A percentile compares a stretch with the other conserved stretches of the same genome.
Conservation (phyloP, 345 rosid genomes). For the Murraya paniculata region DNA sequence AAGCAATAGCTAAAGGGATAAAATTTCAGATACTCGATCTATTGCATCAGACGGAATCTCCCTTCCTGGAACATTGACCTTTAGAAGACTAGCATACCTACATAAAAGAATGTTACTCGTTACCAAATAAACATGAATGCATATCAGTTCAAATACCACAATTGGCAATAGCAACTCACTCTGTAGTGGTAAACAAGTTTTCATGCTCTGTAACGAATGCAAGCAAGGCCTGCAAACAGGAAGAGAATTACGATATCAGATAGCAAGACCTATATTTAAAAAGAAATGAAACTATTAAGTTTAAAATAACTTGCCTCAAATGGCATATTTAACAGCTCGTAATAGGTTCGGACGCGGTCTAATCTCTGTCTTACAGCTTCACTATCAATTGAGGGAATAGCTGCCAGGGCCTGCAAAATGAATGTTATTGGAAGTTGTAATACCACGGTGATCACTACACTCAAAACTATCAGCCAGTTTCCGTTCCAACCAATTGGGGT, state of each 20-base stretch:
- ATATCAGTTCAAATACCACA: background rate
- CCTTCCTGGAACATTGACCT: conserved; percentile 84
- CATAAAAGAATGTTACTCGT: background rate
- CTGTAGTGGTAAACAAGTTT: conserved; percentile 59
- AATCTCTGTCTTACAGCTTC: conserved; percentile 70
- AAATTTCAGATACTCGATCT: conserved; percentile 57
- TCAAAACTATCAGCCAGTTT: background rate
- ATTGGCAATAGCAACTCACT: conserved; percentile 46
- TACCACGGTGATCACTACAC: background rate
- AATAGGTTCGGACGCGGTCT: conserved; percentile 87
- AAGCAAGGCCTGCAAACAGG: conserved; percentile 67
- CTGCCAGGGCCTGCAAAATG: conserved; percentile 75
- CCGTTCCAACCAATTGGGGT: background rate
- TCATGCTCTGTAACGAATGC: conserved; percentile 81
- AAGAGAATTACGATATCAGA: background rate
- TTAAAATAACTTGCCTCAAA: conserved; percentile 64
- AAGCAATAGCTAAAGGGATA: conserved; percentile 40
- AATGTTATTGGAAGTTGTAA: background rate
- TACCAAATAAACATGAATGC: background rate
- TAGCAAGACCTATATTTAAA: background rate
- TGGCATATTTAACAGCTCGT: conserved; percentile 92
- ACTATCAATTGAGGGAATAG: conserved; percentile 81
- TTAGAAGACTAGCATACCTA: conserved; percentile 78
- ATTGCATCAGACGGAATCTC: conserved; percentile 80
- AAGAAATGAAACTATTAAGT: background rate